Percentiles rank a stretch among this genome's conserved stretches.
phyloP scores from a whole-genome alignment of 257 asterid genomes.

The Nicotiana noctiflora region DNA sequence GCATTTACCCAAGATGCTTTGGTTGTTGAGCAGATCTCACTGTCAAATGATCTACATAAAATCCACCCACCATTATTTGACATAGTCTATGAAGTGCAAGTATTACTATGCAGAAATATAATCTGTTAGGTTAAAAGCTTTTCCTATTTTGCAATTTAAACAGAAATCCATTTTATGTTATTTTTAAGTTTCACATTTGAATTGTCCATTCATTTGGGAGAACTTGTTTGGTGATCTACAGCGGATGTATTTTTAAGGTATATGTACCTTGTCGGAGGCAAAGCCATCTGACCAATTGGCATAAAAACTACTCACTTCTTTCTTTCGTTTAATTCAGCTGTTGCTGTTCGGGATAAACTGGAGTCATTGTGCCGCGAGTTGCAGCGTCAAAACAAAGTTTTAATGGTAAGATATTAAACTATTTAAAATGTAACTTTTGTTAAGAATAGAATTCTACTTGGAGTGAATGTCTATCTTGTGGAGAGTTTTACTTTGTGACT shows the following conservation, averaged over 20 bases:
- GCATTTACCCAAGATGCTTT: too few species aligned
- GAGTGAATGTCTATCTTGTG: too few species aligned
- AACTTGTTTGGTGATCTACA: neutral
- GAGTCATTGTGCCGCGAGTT: conserved; percentile 97
- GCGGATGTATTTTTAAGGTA: neutral
- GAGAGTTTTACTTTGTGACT: too few species aligned
- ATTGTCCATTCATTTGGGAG: neutral
- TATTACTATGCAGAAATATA: neutral
- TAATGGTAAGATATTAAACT: conserved; percentile 66
- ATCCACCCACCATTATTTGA: too few species aligned
- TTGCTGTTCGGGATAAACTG: conserved; percentile 85
- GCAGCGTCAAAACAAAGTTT: conserved; percentile 88
- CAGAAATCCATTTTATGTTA: neutral
- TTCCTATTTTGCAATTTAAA: neutral
- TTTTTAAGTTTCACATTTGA: neutral
- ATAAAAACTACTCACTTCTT: neutral
- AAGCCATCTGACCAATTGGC: neutral
- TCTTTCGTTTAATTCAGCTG: conserved; percentile 47
- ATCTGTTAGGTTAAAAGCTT: neutral
- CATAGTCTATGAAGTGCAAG: too few species aligned
- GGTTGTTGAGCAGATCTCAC: too few species aligned
- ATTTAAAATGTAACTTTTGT: too few species aligned
- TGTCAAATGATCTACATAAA: too few species aligned
- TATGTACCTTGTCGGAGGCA: neutral
- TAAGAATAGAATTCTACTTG: too few species aligned